phyloP scores from a whole-genome alignment of 2,329 filamentous ascomycete species.

The Beauveria varroae region DNA sequence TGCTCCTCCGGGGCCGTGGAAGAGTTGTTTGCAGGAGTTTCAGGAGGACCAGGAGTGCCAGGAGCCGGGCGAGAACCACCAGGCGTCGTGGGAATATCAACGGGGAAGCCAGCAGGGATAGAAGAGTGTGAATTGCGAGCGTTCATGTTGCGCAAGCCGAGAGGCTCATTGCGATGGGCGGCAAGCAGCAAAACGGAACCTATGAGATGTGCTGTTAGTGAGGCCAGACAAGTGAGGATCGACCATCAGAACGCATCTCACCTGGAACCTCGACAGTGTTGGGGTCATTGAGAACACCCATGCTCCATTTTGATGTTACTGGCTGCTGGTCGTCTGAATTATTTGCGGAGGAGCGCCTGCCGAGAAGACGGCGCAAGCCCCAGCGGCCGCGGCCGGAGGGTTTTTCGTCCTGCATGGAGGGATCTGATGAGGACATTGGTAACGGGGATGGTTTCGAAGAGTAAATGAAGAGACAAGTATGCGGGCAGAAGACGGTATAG shows the following conservation, averaged over 20 bases:
- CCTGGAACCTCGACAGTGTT: slow-evolving; percentile 82
- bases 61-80: slow-evolving; percentile 17
- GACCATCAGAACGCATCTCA: slow-evolving; percentile 30
- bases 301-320: slow-evolving; percentile 41
- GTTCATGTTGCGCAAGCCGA: slow-evolving; percentile 50
- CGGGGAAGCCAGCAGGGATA: slow-evolving; percentile 38
- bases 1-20: slow-evolving; percentile 22
- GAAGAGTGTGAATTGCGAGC: slow-evolving; percentile 53
- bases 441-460: neutral
- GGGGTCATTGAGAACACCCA: slow-evolving; percentile 79
- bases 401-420: slow-evolving; percentile 6
- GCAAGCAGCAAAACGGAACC: slow-evolving; percentile 53
- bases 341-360: slow-evolving; percentile 2
- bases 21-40: slow-evolving; percentile 6
- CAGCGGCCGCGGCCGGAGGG: neutral
- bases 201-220: slow-evolving; percentile 19
- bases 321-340: slow-evolving; percentile 9
- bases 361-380: slow-evolving; percentile 13
- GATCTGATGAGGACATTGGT: slow-evolving; percentile 7
- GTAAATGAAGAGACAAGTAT: neutral
- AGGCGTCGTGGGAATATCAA: slow-evolving; percentile 26
- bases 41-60: slow-evolving; percentile 7
- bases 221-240: neutral
- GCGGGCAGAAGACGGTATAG: no score
- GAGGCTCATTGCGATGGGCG: slow-evolving; percentile 47